Conservation (phyloP, 768 basidiomycete genomes). For the Collybia sordida region DNA sequence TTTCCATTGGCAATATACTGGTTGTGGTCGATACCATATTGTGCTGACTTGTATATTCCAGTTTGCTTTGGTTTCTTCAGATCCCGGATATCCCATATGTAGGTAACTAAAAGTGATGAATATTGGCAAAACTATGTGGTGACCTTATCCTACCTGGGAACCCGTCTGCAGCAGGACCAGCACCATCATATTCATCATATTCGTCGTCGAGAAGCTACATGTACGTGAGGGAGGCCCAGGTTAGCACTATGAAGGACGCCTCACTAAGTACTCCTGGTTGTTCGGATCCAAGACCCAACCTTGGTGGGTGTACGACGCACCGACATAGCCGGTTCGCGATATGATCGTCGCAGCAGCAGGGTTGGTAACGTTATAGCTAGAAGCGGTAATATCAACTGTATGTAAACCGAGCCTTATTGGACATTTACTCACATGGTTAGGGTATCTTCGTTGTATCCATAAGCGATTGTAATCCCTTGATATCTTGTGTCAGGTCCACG, state of each 20-base stretch:
- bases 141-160: slow-evolving; percentile 2
- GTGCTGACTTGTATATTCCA: slow-evolving; percentile 24
- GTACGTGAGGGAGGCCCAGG: too few species aligned
- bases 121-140: too few species aligned
- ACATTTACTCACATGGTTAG: slow-evolving; percentile 19
- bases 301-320: slow-evolving; percentile 30
- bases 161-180: slow-evolving; percentile 19
- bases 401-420: neutral
- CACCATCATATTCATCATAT: slow-evolving; percentile 18
- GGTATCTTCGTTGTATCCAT: slow-evolving; percentile 30
- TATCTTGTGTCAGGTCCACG: slow-evolving; percentile 26
- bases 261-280: slow-evolving; percentile 21
- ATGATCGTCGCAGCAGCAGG: slow-evolving; percentile 20
- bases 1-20: slow-evolving; percentile 24
- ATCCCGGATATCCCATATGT: slow-evolving; percentile 29
- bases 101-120: slow-evolving; percentile 14
- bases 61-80: slow-evolving; percentile 24
- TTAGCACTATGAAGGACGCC: too few species aligned
- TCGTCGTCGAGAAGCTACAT: slow-evolving; percentile 24
- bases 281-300: slow-evolving; percentile 28
- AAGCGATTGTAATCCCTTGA: slow-evolving; percentile 26
- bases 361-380: slow-evolving; percentile 21
- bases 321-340: slow-evolving; percentile 26
- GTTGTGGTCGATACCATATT: slow-evolving; percentile 27
- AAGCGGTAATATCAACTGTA: neutral